These are phyloP conservation scores for Amanita exitialis DNA, from an alignment of 768 basidiomycete species.

Conservation along the genomic window DNA sequence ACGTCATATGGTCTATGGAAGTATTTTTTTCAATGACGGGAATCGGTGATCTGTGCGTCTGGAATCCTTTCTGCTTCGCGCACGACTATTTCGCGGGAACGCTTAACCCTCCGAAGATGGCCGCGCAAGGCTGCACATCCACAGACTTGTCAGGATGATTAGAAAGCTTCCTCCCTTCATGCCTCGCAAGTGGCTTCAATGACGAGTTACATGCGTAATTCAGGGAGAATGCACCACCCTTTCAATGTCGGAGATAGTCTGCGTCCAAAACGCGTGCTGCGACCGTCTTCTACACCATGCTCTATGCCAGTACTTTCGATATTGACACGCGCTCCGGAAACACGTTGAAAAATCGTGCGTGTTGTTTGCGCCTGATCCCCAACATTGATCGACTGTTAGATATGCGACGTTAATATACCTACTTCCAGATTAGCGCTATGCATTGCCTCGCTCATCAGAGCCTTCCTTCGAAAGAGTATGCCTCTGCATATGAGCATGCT, in stretches of 20 bases:
- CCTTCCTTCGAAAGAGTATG: neutral
- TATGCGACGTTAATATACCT: neutral
- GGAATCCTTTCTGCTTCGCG: neutral
- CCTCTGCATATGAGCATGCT: neutral
- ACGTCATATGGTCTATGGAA: neutral
- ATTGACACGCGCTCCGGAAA: neutral
- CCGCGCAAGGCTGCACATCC: neutral
- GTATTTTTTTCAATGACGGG: neutral
- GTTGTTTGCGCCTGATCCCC: neutral
- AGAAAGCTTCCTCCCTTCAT: neutral
- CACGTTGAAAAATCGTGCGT: conserved; percentile 5
- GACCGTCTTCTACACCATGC: neutral
- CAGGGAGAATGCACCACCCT: neutral
- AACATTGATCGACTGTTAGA: neutral
- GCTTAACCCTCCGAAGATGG: neutral
- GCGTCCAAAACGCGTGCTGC: neutral
- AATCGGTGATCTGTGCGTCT: neutral
- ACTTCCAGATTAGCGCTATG: neutral
- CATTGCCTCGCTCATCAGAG: neutral
- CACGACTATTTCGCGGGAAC: neutral
- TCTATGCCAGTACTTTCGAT: neutral
- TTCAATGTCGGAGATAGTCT: neutral
- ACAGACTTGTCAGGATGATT: neutral
- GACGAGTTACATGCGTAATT: neutral
- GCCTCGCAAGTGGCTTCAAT: neutral